phyloP scores from a whole-genome alignment of 2,329 filamentous ascomycete genomes.

The Colletotrichum plurivorum region DNA sequence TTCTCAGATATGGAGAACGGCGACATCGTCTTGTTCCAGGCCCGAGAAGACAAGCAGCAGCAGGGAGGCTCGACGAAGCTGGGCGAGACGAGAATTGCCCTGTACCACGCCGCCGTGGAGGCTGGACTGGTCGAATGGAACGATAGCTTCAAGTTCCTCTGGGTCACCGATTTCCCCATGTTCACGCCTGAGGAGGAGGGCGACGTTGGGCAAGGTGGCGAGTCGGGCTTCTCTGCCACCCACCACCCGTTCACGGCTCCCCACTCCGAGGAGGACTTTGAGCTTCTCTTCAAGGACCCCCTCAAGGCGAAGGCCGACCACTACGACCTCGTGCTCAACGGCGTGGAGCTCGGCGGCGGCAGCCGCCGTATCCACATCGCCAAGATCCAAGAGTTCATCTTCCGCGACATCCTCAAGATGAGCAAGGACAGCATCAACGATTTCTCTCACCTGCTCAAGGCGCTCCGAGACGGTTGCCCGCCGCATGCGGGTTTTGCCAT shows the following conservation, averaged over 20 bases:
- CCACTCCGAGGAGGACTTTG: slow-evolving; percentile 78
- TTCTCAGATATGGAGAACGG: slow-evolving; percentile 71
- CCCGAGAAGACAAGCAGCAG: slow-evolving; percentile 75
- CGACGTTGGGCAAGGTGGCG: slow-evolving; percentile 85
- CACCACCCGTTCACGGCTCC: slow-evolving; percentile 98
- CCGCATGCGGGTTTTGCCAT: slow-evolving; percentile 95
- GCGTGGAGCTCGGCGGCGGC: slow-evolving; percentile 93
- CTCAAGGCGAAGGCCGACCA: slow-evolving; percentile 84
- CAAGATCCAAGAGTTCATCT: slow-evolving; percentile 85
- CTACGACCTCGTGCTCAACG: slow-evolving; percentile 97
- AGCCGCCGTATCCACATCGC: slow-evolving; percentile 92
- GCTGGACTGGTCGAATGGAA: slow-evolving; percentile 66
- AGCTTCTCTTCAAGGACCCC: slow-evolving; percentile 80
- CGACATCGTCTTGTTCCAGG: slow-evolving; percentile 86
- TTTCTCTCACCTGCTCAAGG: slow-evolving; percentile 88
- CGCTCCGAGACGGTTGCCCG: slow-evolving; percentile 87
- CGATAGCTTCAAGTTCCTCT: slow-evolving; percentile 77
- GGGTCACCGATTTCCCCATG: slow-evolving; percentile 92
- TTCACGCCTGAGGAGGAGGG: slow-evolving; percentile 80
- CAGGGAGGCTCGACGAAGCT: slow-evolving; percentile 80
- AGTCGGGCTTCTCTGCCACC: slow-evolving; percentile 85
- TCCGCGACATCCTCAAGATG: slow-evolving; percentile 88
- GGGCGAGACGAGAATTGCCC: slow-evolving; percentile 78
- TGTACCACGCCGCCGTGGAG: slow-evolving; percentile 80
- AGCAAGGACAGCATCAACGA: slow-evolving; percentile 78